phyloP scores from a whole-genome alignment of 805 yeast species.

The Metschnikowia picachoensis region DNA sequence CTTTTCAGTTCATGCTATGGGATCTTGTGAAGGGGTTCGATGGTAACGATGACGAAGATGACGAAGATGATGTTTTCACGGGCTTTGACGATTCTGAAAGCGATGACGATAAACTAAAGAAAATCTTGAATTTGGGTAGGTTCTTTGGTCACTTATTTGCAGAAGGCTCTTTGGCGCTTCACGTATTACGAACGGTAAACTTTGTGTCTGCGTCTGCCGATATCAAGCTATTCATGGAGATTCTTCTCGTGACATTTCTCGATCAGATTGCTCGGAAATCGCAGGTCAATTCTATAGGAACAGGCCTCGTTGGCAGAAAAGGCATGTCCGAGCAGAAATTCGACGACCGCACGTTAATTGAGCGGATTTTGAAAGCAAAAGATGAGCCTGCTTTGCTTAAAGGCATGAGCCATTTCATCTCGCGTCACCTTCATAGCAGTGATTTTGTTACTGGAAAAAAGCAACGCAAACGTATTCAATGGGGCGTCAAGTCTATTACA shows the following conservation, averaged over 20 bases:
- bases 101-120: conserved; percentile 55
- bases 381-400: conserved; percentile 56
- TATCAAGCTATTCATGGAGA: conserved; percentile 65
- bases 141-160: conserved; percentile 75
- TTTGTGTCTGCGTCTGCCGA: conserved; percentile 67
- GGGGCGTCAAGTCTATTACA: conserved; percentile 60
- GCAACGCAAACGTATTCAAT: conserved; percentile 54
- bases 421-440: conserved; percentile 42
- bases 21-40: conserved; percentile 74
- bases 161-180: conserved; percentile 70
- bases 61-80: conserved; percentile 42
- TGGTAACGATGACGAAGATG: conserved; percentile 32
- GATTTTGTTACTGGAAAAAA: conserved; percentile 49
- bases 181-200: conserved; percentile 67
- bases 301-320: conserved; percentile 32
- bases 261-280: conserved; percentile 62
- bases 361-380: conserved; percentile 49
- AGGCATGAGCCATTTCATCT: conserved; percentile 64
- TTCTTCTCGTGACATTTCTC: conserved; percentile 63
- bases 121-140: conserved; percentile 69
- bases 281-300: conserved; percentile 45
- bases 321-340: conserved; percentile 34
- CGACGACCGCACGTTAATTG: conserved; percentile 48
- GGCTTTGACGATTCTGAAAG: conserved; percentile 34
- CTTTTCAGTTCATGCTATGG: conserved; percentile 89